These are phyloP conservation scores for Galerina sulciceps DNA, from an alignment of 768 basidiomycete genomes.

Conservation along the genomic window DNA sequence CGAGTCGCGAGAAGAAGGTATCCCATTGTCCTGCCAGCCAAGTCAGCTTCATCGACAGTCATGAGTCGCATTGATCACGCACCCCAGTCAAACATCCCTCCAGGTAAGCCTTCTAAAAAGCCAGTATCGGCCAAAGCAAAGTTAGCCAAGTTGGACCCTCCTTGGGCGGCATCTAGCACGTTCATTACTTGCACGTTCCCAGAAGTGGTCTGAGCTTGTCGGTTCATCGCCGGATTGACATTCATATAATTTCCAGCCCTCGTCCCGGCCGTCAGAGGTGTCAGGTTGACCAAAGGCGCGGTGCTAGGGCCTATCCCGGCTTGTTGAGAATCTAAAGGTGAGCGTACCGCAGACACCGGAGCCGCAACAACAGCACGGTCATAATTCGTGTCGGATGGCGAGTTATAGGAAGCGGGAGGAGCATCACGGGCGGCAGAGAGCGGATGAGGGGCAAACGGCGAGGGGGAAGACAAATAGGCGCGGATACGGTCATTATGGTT, in stretches of 20 bases:
- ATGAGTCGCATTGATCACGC: slow-evolving; percentile 22
- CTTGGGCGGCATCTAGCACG: slow-evolving; percentile 64
- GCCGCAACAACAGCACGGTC: slow-evolving; percentile 16
- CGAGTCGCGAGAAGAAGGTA: slow-evolving; percentile 72
- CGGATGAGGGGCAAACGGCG: slow-evolving; percentile 35
- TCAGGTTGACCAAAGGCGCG: slow-evolving; percentile 60
- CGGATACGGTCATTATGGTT: slow-evolving; percentile 41
- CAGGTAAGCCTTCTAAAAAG: slow-evolving; percentile 79
- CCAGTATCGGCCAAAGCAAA: slow-evolving; percentile 69
- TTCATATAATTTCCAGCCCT: slow-evolving; percentile 49
- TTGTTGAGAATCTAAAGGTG: slow-evolving; percentile 21
- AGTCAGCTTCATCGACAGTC: background rate
- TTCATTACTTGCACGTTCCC: slow-evolving; percentile 80
- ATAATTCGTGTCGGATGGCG: slow-evolving; percentile 6
- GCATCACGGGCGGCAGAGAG: background rate
- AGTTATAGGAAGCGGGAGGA: background rate
- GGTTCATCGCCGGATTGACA: slow-evolving; percentile 78
- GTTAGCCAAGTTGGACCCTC: slow-evolving; percentile 60
- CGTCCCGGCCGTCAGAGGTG: slow-evolving; percentile 46
- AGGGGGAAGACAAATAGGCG: slow-evolving; percentile 34
- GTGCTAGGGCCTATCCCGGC: slow-evolving; percentile 15
- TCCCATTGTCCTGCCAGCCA: slow-evolving; percentile 75
- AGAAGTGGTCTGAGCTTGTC: slow-evolving; percentile 38
- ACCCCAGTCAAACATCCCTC: slow-evolving; percentile 90
- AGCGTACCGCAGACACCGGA: slow-evolving; percentile 31